Evolutionary conservation across 345 rosid genomes (phyloP), one percentile per base, ranked within the genome.

Genomic region (Aegle marmelos): DNA sequence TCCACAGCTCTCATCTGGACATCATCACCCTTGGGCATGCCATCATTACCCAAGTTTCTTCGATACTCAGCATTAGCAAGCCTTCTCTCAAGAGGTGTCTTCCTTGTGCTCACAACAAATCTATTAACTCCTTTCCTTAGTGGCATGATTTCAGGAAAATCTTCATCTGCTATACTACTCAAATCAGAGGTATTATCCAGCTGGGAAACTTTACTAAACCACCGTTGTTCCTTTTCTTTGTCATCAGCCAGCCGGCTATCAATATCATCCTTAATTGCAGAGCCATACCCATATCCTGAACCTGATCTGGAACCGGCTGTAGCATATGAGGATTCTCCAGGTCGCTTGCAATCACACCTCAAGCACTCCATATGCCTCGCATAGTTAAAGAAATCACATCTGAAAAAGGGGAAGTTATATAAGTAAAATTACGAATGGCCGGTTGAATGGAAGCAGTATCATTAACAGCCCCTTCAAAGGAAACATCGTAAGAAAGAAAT

Each of bases 111-210:
- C 74, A 93, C 96, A 61, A 95, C 96, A 82, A 81, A 95, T 86
- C 97, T 90, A 72, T 95, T 94, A n/a, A 92, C 97, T 41, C 97
- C 98, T 89, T 90, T 92, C 80, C 98, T 89, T 87, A 92, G 85
- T 25, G 97, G 99, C 97, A 91, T 94, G 72, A 94, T 91, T 72
- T 91, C 95, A 45, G 97, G 97, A 71, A 96, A 90, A 83, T 91
- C 97, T 82, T 94, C 92, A 84, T 94, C 98, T 31, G 90, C 86
- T 77, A 90, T 82, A 82, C 86, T 85, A 63, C 81, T 87, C 79
- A 85, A 79, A 68, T 88, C 93, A 19, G 91, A 86, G 60, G 82
- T 66, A 78, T 86, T 80, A 56, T 88, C 88, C 70, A 87, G 68
- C 88, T 86, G 93, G 56, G 97, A 90, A 72, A 91, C 86, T 80